Percentiles rank a stretch among this genome's conserved stretches.
Conservation (phyloP, 257 asterid species). For the Cinchona pubescens region DNA sequence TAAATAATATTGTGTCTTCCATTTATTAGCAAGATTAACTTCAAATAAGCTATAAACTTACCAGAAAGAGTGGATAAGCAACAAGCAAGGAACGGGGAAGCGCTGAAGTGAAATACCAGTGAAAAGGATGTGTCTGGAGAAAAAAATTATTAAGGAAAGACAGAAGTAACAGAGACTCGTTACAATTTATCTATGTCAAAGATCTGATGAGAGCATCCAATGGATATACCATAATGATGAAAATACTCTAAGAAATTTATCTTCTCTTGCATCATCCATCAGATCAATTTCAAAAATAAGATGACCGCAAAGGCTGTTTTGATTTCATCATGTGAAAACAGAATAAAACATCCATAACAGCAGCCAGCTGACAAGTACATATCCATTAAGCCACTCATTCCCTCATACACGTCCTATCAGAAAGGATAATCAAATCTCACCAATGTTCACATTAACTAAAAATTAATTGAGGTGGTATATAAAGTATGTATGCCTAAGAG, state of each 20-base stretch:
- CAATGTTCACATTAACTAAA: background rate
- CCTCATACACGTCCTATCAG: background rate
- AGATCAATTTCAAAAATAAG: background rate
- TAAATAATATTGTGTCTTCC: background rate
- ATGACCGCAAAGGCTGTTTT: too few species aligned
- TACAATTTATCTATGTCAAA: background rate
- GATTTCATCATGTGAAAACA: too few species aligned
- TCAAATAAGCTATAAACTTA: slow-evolving; percentile 36
- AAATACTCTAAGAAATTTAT: background rate
- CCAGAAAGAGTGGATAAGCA: slow-evolving; percentile 89
- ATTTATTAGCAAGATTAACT: background rate
- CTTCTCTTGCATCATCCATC: background rate
- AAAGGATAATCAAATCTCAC: slow-evolving; percentile 3
- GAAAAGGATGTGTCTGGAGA: slow-evolving; percentile 73
- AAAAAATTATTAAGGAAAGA: slow-evolving; percentile 35
- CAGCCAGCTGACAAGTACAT: background rate
- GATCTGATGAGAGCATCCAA: background rate
- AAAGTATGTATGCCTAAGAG: background rate
- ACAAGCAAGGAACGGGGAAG: slow-evolving; percentile 91
- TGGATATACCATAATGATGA: background rate
- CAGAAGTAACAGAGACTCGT: slow-evolving; percentile 1
- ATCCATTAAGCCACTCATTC: background rate
- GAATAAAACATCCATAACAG: background rate
- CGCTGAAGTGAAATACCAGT: slow-evolving; percentile 98
- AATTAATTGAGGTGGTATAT: background rate